phyloP scores from a whole-genome alignment of 192 early-diverging fungal genomes.

The Dispira parvispora region DNA sequence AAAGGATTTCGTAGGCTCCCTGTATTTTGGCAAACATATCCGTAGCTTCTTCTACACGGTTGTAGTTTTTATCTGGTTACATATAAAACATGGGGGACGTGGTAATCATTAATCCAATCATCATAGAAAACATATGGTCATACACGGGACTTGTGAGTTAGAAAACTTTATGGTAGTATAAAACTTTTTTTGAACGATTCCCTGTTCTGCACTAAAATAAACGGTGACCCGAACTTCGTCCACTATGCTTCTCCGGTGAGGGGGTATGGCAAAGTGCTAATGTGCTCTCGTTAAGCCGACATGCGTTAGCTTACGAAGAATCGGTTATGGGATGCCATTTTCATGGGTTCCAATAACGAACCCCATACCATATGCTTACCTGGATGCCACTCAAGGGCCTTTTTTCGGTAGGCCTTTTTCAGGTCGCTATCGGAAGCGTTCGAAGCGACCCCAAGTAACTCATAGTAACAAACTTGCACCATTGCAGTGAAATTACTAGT shows the following conservation, averaged over 20 bases:
- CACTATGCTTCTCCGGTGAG: too few species aligned
- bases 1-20: slow-evolving; percentile 85
- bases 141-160: too few species aligned
- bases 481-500: slow-evolving; percentile 11
- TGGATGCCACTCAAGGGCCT: slow-evolving; percentile 66
- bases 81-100: not conserved
- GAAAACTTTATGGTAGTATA: too few species aligned
- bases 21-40: slow-evolving; percentile 76
- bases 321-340: too few species aligned
- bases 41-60: slow-evolving; percentile 72
- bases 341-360: too few species aligned
- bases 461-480: slow-evolving; percentile 76
- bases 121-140: too few species aligned
- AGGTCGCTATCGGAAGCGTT: slow-evolving; percentile 56
- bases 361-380: slow-evolving; percentile 19
- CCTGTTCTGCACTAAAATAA: too few species aligned
- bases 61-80: slow-evolving; percentile 63
- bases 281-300: too few species aligned
- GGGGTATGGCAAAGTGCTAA: too few species aligned
- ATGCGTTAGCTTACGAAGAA: too few species aligned
- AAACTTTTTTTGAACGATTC: too few species aligned
- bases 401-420: slow-evolving; percentile 72
- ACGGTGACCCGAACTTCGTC: too few species aligned
- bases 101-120: not conserved
- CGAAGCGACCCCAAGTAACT: slow-evolving; percentile 64